Percentiles rank a stretch among this genome's conserved stretches.
Evolutionary conservation across 139 green algal genomes (phyloP).

Genomic region (Ulvella scutata): DNA sequence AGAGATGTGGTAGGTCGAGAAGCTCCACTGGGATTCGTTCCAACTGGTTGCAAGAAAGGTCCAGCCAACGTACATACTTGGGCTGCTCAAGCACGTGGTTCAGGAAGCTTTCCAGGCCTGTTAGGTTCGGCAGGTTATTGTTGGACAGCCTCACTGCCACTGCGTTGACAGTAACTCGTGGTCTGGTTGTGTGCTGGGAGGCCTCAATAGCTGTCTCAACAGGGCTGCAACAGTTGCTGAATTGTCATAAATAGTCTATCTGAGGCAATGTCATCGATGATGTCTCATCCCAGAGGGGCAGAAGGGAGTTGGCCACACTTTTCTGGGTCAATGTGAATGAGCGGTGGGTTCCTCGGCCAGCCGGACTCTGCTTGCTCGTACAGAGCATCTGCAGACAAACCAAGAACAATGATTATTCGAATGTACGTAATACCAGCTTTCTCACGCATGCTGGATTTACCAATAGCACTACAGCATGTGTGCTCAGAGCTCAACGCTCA

Average conservation of each 20-base stretch:
- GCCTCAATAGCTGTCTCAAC: background rate
- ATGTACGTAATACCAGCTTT: no score
- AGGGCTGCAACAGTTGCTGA: no score
- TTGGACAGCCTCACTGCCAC: conserved; percentile 11
- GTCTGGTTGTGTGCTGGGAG: background rate
- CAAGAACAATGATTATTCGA: no score
- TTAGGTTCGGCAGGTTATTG: conserved; percentile 8
- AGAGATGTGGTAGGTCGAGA: conserved; percentile 14
- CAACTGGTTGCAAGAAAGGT: conserved; percentile 22
- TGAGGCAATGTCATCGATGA: no score
- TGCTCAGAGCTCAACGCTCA: background rate
- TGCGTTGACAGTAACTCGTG: conserved; percentile 5
- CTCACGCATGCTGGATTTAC: background rate
- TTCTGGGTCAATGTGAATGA: background rate
- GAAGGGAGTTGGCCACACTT: no score
- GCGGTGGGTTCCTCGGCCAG: background rate
- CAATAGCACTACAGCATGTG: background rate
- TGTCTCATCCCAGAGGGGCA: no score
- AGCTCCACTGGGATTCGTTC: conserved; percentile 16
- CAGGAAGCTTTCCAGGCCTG: conserved; percentile 7
- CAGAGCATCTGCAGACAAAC: background rate
- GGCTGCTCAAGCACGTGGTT: conserved; percentile 9
- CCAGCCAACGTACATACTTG: conserved; percentile 22
- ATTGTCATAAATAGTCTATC: no score
- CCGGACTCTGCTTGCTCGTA: background rate